Conservation (phyloP, 345 rosid species). For the Punica granatum region DNA sequence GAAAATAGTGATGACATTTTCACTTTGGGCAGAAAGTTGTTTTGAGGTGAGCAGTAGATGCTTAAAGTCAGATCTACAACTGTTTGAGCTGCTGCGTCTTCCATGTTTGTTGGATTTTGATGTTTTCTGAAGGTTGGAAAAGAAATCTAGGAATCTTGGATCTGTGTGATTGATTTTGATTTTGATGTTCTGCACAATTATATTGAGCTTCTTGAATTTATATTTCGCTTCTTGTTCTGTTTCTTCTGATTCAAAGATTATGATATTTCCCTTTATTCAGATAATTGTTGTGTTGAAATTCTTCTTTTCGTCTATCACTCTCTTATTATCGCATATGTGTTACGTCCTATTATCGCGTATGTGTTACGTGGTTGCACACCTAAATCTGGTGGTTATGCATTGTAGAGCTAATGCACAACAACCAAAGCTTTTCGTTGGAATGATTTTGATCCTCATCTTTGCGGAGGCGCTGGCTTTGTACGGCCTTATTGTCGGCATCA, state of each 20-base stretch:
- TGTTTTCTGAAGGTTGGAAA: background rate
- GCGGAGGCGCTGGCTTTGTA: conserved; percentile 1
- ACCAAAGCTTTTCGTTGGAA: conserved; percentile 5
- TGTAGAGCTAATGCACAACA: conserved; percentile 7
- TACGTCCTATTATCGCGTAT: background rate
- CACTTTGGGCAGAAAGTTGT: no score
- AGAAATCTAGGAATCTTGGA: no score
- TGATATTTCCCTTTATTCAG: background rate
- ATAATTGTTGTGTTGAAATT: background rate
- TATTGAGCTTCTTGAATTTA: background rate
- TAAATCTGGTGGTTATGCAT: background rate
- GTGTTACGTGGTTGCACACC: background rate
- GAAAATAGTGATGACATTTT: no score
- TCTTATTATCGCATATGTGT: background rate
- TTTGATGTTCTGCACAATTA: background rate
- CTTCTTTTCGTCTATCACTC: background rate
- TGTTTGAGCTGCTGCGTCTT: no score
- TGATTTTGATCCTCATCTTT: conserved; percentile 4
- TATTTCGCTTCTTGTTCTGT: background rate
- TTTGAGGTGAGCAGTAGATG: no score
- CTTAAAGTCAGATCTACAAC: no score
- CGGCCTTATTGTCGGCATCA: conserved; percentile 8
- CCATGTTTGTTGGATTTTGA: no score
- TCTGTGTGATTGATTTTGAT: no score
- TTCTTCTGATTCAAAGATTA: background rate